These are phyloP conservation scores for Decorospora gaudefroyi DNA, from an alignment of 2,329 filamentous ascomycete genomes.

Conservation along the genomic window DNA sequence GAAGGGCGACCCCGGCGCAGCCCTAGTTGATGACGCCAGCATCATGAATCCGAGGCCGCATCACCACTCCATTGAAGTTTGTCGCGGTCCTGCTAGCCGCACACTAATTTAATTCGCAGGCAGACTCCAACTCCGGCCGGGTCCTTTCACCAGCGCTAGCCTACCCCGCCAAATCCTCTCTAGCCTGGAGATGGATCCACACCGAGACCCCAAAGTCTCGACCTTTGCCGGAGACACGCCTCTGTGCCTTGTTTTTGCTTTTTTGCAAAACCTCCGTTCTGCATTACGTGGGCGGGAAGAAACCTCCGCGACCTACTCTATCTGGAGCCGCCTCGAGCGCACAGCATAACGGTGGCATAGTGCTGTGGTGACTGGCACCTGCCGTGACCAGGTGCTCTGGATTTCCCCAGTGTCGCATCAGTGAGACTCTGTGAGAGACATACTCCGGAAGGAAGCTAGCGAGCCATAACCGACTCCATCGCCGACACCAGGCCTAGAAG, in stretches of 20 bases:
- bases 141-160: too few relatives aligned
- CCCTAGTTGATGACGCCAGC: conserved; percentile 2
- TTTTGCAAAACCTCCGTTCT: background rate
- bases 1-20: conserved; percentile 9
- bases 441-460: conserved; percentile 24
- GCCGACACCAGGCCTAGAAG: conserved; percentile 14
- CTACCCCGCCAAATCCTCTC: conserved; percentile 9
- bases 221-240: background rate
- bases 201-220: conserved; percentile 5
- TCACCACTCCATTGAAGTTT: conserved; percentile 4
- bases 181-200: conserved; percentile 9
- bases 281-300: conserved; percentile 6
- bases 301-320: conserved; percentile 8
- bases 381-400: conserved; percentile 10
- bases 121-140: too few relatives aligned
- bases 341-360: conserved; percentile 14
- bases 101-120: conserved; percentile 1
- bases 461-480: conserved; percentile 15
- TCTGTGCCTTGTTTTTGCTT: conserved; percentile 1
- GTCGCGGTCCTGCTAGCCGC: conserved; percentile 2
- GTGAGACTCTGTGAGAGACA: conserved; percentile 17
- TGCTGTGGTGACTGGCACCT: conserved; percentile 8
- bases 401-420: conserved; percentile 18
- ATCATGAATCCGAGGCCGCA: conserved; percentile 4
- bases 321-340: conserved; percentile 12